Base-by-base conservation (phyloP, 2,329 filamentous ascomycete genomes). In the Clonostachys rhizophaga region DNA sequence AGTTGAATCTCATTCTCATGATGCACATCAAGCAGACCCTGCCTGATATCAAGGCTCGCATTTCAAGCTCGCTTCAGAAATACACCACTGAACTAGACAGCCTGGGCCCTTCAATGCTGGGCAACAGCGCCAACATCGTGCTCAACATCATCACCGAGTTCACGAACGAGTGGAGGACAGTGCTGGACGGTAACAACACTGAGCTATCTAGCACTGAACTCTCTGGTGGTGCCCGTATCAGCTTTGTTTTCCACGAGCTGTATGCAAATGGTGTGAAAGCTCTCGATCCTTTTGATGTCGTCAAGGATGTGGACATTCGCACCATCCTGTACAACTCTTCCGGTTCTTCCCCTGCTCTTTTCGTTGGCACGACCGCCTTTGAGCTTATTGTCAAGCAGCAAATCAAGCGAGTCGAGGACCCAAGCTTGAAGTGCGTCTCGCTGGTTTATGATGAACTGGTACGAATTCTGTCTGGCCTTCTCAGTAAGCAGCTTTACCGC, bases 11-110 rank as follows among this genome's bases (percentile, higher is more conserved):
- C 60, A 97, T 99, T 63, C 80, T 99, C 57, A 97, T 99, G 92
- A 99, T 99, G 94, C 94, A 99, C 75, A 99, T 99, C 76, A 99
- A 99, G 73, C 92, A 99, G 74, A 99, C 94, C 2, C 81, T 99
- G 13, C 94, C 94, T 39, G 94, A 99, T 64, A 99, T 99, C 76
- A 99, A 99, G 74, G 90, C 89, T 13, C 87, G 95, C 53, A 99
- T 99, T 58, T 82, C 88, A n/a, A 87, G 89, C 55, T 96, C 92
- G 13, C 76, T 99, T 50, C 86, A 91, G 64, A 99, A 99, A 66
- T 99, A 99, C 69, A 76, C 81, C 5, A 70, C 83, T 40, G 94
- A 99, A 68, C 79, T 99, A 18, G 75, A 82, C 48, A 83, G 85
- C 52, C 78, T 99, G 12, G 94, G 95, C 18, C 92, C 95, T 53